Conservation (phyloP, 371 early-diverging fungal genomes). For the Fennellomyces sp. region DNA sequence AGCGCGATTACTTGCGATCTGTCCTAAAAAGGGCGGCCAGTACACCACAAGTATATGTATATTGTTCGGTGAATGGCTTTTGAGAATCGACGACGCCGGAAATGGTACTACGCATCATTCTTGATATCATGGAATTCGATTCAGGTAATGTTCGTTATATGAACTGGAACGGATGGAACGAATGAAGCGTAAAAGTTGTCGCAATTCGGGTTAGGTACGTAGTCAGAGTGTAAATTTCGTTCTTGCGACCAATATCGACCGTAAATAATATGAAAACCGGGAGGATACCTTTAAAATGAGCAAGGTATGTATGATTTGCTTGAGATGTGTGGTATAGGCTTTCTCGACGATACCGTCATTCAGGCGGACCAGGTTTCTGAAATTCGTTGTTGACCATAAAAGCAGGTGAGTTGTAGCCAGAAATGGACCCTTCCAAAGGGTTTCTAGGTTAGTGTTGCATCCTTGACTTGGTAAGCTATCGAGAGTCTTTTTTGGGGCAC, state of each 20-base stretch:
- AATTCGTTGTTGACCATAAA: conserved; percentile 6
- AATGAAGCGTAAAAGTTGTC: too few species aligned
- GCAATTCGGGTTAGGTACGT: conserved; percentile 16
- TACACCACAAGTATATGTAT: too few species aligned
- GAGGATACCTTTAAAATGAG: not conserved
- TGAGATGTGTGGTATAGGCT: conserved; percentile 18
- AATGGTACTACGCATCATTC: not conserved
- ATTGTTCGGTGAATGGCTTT: conserved; percentile 5
- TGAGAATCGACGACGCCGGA: conserved; percentile 11
- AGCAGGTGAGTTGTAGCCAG: conserved; percentile 33
- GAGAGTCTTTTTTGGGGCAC: too few species aligned
- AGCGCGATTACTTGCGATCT: conserved; percentile 18
- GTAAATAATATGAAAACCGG: not conserved
- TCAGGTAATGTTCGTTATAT: conserved; percentile 24
- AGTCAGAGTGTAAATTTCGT: conserved; percentile 9
- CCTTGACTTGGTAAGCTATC: too few species aligned
- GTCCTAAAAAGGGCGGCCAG: conserved; percentile 8
- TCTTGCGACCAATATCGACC: too few species aligned
- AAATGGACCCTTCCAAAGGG: conserved; percentile 19
- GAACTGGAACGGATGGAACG: conserved; percentile 36
- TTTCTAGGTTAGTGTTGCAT: too few species aligned
- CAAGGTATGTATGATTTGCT: conserved; percentile 19
- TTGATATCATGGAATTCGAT: not conserved
- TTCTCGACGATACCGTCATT: not conserved
- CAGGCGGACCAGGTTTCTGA: too few species aligned